Conservation (phyloP, 2,329 filamentous ascomycete species). For the Penicillium sp. region DNA sequence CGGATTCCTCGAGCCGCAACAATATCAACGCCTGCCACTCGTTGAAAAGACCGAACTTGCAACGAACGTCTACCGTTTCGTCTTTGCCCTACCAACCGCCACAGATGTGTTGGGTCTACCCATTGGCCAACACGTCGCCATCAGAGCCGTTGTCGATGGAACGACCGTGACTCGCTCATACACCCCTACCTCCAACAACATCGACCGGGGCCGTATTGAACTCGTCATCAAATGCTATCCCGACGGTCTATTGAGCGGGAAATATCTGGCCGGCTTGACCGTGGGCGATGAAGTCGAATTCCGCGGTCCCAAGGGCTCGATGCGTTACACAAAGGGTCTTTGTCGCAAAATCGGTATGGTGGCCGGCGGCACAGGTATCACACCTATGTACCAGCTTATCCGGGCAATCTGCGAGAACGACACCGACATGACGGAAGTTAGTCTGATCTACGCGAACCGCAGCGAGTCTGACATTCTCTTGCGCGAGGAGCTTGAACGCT, state of each 20-base stretch:
- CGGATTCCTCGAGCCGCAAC: slow-evolving; percentile 52
- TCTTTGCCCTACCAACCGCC: slow-evolving; percentile 50
- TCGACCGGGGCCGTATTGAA: slow-evolving; percentile 33
- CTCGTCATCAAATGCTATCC: slow-evolving; percentile 38
- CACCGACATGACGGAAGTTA: slow-evolving; percentile 57
- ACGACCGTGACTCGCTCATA: slow-evolving; percentile 53
- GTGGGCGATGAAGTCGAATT: slow-evolving; percentile 38
- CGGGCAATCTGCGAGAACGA: slow-evolving; percentile 63
- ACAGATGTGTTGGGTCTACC: slow-evolving; percentile 53
- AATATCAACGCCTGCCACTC: slow-evolving; percentile 51
- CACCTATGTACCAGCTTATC: slow-evolving; percentile 63
- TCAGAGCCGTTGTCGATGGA: slow-evolving; percentile 49
- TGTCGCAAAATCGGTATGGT: slow-evolving; percentile 41
- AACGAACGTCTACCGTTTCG: slow-evolving; percentile 43
- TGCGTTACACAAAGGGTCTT: slow-evolving; percentile 32
- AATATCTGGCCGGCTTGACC: slow-evolving; percentile 31
- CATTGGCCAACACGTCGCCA: slow-evolving; percentile 57
- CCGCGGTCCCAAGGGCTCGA: slow-evolving; percentile 40
- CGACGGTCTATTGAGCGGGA: slow-evolving; percentile 32
- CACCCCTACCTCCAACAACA: slow-evolving; percentile 45
- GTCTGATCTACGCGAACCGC: slow-evolving; percentile 60
- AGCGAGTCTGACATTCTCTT: slow-evolving; percentile 61
- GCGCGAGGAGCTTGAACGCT: slow-evolving; percentile 55
- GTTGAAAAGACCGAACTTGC: slow-evolving; percentile 23
- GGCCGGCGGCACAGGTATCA: slow-evolving; percentile 43